Base-by-base conservation (phyloP, 1,139 yeast species). In the Saccharomyces uvarum region DNA sequence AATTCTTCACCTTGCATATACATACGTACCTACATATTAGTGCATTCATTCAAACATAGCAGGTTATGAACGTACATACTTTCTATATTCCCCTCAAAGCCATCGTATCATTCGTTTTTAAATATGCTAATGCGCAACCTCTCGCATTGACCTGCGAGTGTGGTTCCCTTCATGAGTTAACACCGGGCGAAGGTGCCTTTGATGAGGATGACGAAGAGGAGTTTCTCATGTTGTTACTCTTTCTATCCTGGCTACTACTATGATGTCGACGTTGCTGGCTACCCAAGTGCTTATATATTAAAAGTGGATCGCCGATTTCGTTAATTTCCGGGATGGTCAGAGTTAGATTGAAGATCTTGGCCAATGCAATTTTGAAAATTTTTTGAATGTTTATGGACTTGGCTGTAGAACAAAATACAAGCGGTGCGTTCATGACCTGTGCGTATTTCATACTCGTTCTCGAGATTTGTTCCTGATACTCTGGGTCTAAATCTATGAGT, bases 321-420 rank as follows among this genome's bases (percentile, higher is more conserved):
- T 79, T 80, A 50, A 88, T 85, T 70, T 93, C 98, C 5, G 95
- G 96, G 27, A 93, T 79, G 51, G 86, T 86, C 64, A 93, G 76
- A 63, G 85, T 84, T 65, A 93, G 75, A 67, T 90, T 97, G 71
- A 93, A 95, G 4, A 96, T 95, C 70, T 91, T 93, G 47, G 97
- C 86, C 52, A 93, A 80, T 44, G 95, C 87, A 53, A 93, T 84
- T 70, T 93, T 95, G 75, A 93, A 93, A 32, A 93, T 90, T 72
- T 91, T 93, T 68, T 93, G 98, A 16, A 93, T 89, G 64, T 93
- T 93, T 61, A 95, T 89, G 2, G 97, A 88, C 64, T 89, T 95
- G 61, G 93, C 84, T 0, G 98, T 89, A 7, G 98, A 91, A 64
- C 96, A 88, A 70, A 93, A 95, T 9, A 93, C 80, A 53, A 93